Base-by-base conservation (phyloP, 495 filamentous ascomycete species). In the Evansstolkia leycettana region DNA sequence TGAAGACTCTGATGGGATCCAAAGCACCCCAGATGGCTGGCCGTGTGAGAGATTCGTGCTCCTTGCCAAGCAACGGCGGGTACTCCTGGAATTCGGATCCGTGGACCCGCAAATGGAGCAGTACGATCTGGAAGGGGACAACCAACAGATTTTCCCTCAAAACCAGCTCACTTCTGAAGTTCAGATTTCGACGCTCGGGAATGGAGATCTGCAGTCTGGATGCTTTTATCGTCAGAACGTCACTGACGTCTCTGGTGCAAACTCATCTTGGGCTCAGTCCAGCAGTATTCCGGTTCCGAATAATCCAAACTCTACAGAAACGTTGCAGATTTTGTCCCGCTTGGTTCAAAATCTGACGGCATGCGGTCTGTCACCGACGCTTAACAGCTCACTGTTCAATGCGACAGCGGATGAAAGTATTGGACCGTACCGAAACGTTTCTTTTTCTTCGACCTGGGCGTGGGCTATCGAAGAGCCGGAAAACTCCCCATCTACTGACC, bases 1-100 rank as follows among this genome's bases (percentile, higher is more conserved):
- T 17, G 34, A 43, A 16, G 50, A 52, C 26, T 24, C 48, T 16
- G 32, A 55, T 4, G 60, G 55, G 15, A 47, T 54, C 8, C 54
- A 64, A n/a, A 65, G 61, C 26, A 77, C 72, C 1, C 57, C 65
- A 8, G 69, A 80, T 47, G 76, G 77, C 9, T 82, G 77, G 77
- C 77, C 77, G 1, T 65, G 64, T 9, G 61, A 69, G 25, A 62
- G 65, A 17, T 79, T 62, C 41, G 46, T 78, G 18, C 72, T 74
- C 33, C 55, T 76, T 15, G 58, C 63, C 0, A 52, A 62, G 11
- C 50, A 56, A 7, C 63, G 64, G 40, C 57, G 76, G 12, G 38
- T 78, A 0, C 42, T 82, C 2, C 47, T 70, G 17, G 62, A 64
- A 27, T 76, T 69, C 42, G 75, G 73, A 7, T 55, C 50, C 2